These are phyloP conservation scores for Tephrocybe rancida DNA, from an alignment of 768 basidiomycete species.

Conservation along the genomic window DNA sequence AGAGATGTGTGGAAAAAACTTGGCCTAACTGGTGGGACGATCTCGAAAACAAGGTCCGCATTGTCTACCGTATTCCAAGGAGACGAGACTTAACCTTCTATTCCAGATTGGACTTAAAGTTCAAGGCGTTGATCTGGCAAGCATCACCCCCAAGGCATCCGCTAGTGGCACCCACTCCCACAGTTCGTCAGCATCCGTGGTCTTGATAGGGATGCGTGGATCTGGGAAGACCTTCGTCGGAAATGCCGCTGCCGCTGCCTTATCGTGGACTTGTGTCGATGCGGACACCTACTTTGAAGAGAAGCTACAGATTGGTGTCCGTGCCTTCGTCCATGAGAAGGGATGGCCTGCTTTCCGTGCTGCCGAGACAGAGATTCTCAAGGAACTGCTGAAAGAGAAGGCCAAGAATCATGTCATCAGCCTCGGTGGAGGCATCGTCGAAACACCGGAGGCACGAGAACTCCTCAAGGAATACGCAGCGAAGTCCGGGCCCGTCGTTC, in stretches of 20 bases:
- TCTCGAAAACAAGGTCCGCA: conserved; percentile 83
- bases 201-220: conserved; percentile 79
- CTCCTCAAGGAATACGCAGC: conserved; percentile 67
- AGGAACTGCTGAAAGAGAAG: conserved; percentile 63
- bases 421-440: conserved; percentile 94
- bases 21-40: conserved; percentile 99
- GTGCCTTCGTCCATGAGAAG: conserved; percentile 75
- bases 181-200: conserved; percentile 17
- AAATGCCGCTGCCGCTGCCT: conserved; percentile 67
- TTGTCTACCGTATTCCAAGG: not conserved
- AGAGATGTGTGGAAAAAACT: conserved; percentile 98
- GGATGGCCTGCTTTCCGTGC: conserved; percentile 92
- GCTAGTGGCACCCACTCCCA: conserved; percentile 36
- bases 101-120: conserved; percentile 85
- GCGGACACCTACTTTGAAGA: conserved; percentile 81
- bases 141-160: conserved; percentile 39
- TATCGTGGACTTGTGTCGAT: conserved; percentile 77
- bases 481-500: conserved; percentile 74
- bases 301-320: conserved; percentile 61
- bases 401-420: conserved; percentile 75
- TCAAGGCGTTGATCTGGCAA: conserved; percentile 78
- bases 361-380: conserved; percentile 71
- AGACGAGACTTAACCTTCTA: not conserved
- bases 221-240: conserved; percentile 94
- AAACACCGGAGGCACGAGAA: conserved; percentile 75